Percentiles rank a stretch among this genome's conserved stretches.
These are phyloP conservation scores for Labyrinthula sp. DNA, from an alignment of 352 stramenopile species.

Conservation along the genomic window DNA sequence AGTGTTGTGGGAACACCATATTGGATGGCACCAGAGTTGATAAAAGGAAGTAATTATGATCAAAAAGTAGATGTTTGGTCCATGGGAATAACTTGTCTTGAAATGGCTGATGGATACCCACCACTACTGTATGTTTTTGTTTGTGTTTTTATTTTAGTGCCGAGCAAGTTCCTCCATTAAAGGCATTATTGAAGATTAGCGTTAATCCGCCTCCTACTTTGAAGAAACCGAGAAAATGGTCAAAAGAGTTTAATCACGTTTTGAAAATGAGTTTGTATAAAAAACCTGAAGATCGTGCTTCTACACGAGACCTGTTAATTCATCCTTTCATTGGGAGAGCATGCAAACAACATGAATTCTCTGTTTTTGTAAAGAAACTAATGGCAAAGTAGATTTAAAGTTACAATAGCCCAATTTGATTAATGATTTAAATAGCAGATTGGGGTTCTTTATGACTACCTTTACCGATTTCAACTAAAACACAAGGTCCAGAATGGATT, in stretches of 20 bases:
- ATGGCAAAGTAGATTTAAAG: no score
- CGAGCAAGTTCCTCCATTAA: conserved; percentile 63
- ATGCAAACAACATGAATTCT: conserved; percentile 38
- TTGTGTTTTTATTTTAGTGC: no score
- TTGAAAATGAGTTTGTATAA: conserved; percentile 51
- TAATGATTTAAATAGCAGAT: no score
- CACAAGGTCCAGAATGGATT: conserved; percentile 11
- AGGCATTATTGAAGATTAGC: conserved; percentile 42
- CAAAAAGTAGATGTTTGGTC: conserved; percentile 62
- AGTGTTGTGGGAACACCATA: conserved; percentile 66
- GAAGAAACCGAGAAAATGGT: conserved; percentile 49
- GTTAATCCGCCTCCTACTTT: conserved; percentile 53
- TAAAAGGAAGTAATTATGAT: conserved; percentile 64
- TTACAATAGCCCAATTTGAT: no score
- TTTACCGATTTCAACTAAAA: conserved; percentile 7
- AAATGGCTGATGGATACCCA: conserved; percentile 62
- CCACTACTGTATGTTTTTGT: conserved; percentile 61
- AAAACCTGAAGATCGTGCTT: conserved; percentile 43
- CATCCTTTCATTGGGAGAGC: conserved; percentile 55
- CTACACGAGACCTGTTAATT: conserved; percentile 53
- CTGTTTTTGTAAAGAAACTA: conserved; percentile 30
- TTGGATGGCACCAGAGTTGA: conserved; percentile 77
- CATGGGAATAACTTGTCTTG: conserved; percentile 58
- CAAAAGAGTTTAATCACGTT: conserved; percentile 50
- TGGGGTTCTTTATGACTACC: conserved; percentile 21